Conservation (phyloP, 495 filamentous ascomycete genomes). For the Lasiosphaeria hispida region DNA sequence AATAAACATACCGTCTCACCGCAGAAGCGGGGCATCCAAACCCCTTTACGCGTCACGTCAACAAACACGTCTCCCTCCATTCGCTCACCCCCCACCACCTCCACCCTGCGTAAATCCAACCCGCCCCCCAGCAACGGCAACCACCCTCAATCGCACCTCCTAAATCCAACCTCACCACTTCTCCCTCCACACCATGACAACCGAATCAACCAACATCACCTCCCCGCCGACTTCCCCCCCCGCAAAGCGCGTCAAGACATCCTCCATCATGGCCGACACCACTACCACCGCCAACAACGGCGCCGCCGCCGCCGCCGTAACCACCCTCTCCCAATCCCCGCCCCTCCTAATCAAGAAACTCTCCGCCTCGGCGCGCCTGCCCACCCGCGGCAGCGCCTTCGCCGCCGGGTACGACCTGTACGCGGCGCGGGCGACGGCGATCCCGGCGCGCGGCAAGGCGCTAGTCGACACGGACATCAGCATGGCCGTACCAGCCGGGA, state of each 20-base stretch:
- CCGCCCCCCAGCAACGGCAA: background rate
- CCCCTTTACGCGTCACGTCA: conserved; percentile 32
- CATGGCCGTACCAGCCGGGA: conserved; percentile 82
- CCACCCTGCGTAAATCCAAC: conserved; percentile 6
- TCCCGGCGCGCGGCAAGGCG: conserved; percentile 79
- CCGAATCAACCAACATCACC: conserved; percentile 44
- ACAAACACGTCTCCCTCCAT: conserved; percentile 19
- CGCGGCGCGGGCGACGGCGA: conserved; percentile 65
- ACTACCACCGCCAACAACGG: conserved; percentile 11
- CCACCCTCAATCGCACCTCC: background rate
- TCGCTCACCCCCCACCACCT: background rate
- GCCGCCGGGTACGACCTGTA: conserved; percentile 93
- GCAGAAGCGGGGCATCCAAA: background rate
- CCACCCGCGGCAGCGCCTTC: conserved; percentile 83
- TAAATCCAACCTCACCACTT: background rate
- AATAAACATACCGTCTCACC: too few species aligned
- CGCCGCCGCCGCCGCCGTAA: conserved; percentile 31
- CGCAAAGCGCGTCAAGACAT: conserved; percentile 49
- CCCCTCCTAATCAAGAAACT: conserved; percentile 85
- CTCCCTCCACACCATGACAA: conserved; percentile 51
- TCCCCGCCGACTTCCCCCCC: conserved; percentile 46
- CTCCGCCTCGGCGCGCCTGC: conserved; percentile 64
- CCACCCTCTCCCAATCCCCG: conserved; percentile 39
- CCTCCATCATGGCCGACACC: conserved; percentile 14
- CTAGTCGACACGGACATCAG: conserved; percentile 86